A percentile compares a stretch with the other conserved stretches of the same genome.
Conservation (phyloP, 306 rosid species). For the Pyrus pyrifolia region DNA sequence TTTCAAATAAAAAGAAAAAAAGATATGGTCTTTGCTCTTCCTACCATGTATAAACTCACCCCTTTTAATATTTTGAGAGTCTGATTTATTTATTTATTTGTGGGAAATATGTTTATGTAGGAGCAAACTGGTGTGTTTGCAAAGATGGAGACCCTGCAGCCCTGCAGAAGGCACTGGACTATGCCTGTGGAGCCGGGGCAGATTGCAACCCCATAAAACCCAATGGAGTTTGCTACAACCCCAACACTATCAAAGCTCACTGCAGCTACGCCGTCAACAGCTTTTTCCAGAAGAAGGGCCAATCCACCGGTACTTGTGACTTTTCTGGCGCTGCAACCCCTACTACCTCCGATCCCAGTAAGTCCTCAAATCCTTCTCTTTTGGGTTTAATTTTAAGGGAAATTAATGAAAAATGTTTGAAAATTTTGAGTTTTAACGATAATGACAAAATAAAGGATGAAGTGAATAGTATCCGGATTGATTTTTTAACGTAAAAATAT, state of each 20-base stretch:
- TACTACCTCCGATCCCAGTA: constrained; percentile 62
- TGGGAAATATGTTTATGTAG: constrained; percentile 16
- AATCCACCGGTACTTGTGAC: constrained; percentile 60
- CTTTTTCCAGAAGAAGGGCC: constrained; percentile 73
- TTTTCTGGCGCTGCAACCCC: constrained; percentile 56
- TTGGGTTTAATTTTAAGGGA: neutral
- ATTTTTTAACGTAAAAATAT: too few relatives aligned
- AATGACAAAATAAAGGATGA: too few relatives aligned
- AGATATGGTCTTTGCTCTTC: neutral
- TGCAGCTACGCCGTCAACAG: constrained; percentile 80
- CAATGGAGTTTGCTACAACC: constrained; percentile 50
- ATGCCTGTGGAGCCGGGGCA: constrained; percentile 91
- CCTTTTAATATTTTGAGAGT: neutral
- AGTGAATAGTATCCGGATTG: too few relatives aligned
- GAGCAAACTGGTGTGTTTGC: constrained; percentile 78
- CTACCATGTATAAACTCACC: neutral
- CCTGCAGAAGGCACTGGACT: constrained; percentile 68
- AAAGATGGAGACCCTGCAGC: constrained; percentile 50
- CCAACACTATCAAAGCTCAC: constrained; percentile 64
- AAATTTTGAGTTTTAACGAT: too few relatives aligned
- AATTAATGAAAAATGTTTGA: too few relatives aligned
- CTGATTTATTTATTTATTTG: neutral
- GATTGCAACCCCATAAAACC: constrained; percentile 59
- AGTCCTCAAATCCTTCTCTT: neutral
- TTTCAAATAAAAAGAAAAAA: neutral